These are phyloP conservation scores for Blastocystis sp. DNA, from an alignment of 352 stramenopile species.

Conservation along the genomic window DNA sequence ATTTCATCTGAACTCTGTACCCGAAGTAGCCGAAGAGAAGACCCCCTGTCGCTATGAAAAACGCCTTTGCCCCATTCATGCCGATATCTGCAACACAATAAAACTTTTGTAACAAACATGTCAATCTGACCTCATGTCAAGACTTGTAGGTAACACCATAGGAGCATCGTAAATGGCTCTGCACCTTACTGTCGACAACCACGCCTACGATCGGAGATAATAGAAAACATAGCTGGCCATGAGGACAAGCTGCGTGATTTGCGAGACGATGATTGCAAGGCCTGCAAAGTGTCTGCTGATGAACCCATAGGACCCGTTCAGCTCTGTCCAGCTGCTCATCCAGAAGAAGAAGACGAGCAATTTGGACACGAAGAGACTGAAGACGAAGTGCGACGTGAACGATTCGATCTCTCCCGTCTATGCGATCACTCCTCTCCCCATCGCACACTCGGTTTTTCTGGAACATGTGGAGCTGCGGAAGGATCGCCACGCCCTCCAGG, in stretches of 20 bases:
- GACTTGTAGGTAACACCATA: constrained; percentile 37
- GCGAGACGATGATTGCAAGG: constrained; percentile 70
- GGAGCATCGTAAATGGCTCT: constrained; percentile 45
- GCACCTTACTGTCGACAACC: background rate
- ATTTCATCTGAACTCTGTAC: background rate
- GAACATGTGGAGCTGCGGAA: constrained; percentile 81
- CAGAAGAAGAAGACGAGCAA: constrained; percentile 95
- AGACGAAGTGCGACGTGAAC: constrained; percentile 79
- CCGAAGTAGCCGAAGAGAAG: background rate
- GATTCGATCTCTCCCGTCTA: constrained; percentile 78
- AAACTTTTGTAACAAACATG: background rate
- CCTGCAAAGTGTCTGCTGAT: constrained; percentile 49
- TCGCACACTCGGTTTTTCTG: constrained; percentile 68
- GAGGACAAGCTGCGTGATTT: constrained; percentile 92
- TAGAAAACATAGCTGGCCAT: constrained; percentile 90
- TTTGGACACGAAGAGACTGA: constrained; percentile 84
- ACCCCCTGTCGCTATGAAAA: background rate
- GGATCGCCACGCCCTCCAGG: constrained; percentile 76
- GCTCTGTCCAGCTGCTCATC: constrained; percentile 94
- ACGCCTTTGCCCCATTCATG: background rate
- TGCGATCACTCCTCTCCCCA: background rate
- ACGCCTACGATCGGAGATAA: constrained; percentile 2
- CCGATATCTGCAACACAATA: background rate
- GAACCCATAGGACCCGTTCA: constrained; percentile 71
- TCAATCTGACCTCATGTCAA: constrained; percentile 41